These are phyloP conservation scores for Irpex sp. DNA, from an alignment of 1,284 basidiomycete species.

Conservation along the genomic window DNA sequence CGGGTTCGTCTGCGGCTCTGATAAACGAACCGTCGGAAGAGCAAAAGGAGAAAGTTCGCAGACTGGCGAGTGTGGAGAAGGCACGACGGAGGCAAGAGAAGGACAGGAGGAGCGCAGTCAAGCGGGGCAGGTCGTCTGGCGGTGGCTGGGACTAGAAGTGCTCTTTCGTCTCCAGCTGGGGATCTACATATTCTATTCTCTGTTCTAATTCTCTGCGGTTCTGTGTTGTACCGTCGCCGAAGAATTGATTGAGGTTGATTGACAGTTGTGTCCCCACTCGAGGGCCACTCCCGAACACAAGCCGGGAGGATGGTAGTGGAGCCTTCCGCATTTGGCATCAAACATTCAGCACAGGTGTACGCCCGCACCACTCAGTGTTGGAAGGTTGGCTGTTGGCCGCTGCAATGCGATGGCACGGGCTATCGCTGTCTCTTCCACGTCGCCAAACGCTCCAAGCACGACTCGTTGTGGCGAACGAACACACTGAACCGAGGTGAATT, in stretches of 20 bases:
- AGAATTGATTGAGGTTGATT: too few relatives aligned
- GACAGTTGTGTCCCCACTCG: background rate
- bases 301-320: background rate
- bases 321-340: background rate
- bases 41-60: slow-evolving; percentile 48
- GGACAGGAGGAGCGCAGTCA: slow-evolving; percentile 43
- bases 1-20: slow-evolving; percentile 43
- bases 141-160: slow-evolving; percentile 19
- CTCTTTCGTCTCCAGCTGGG: background rate
- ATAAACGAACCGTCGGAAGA: slow-evolving; percentile 52
- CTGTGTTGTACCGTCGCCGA: too few relatives aligned
- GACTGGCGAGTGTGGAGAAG: slow-evolving; percentile 41
- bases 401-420: too few relatives aligned
- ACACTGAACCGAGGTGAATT: too few relatives aligned
- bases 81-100: slow-evolving; percentile 48
- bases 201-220: too few relatives aligned
- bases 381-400: too few relatives aligned
- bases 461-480: too few relatives aligned
- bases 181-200: too few relatives aligned
- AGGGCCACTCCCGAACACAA: background rate
- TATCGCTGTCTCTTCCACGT: too few relatives aligned
- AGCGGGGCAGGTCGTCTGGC: slow-evolving; percentile 29
- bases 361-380: too few relatives aligned
- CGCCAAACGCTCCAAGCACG: too few relatives aligned
- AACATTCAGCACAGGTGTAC: background rate